Base-by-base conservation (phyloP, 1,139 yeast genomes). In the Magnusiomyces magnusii region DNA sequence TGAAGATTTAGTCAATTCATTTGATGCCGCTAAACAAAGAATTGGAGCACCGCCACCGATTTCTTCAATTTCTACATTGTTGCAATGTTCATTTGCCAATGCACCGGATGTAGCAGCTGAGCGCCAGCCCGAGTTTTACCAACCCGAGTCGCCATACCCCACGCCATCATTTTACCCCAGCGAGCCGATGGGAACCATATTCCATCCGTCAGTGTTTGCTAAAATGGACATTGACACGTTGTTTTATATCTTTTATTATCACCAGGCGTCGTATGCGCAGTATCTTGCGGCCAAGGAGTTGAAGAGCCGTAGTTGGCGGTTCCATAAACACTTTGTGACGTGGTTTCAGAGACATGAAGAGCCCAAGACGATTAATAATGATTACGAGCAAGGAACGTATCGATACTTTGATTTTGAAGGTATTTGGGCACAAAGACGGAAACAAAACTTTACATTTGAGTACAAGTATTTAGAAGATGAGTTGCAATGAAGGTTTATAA, bases 41-140 rank as follows among this genome's bases (percentile, higher is more conserved):
- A 68, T 80, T 10, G 70, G 71, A 15, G 71, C 74, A 27, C 89
- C 91, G 47, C 78, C 83, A 41, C 80, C 87, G 9, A 78, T 83
- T 60, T 78, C 79, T 23, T 75, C 81, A 7, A 84, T 87, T 51
- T 76, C 83, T 60, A 78, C 76, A 58, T 73, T 82, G 65, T 76
- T 92, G 65, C 96, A 91, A 70, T 80, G 81, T 1, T 91, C 97
- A 1, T 78, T 89, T 62, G 77, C 89, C 66, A 87, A 88, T 68
- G 90, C 97, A 71, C 99, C 99, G 0, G 98, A 93, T 72, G 80
- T 85, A 62, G 95, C 92, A 70, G 87, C 96, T 1, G 97, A 93
- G 67, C 84, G 82, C 64, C 97, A 98, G 34, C 53, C 56, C 27
- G 80, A 85, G 63, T 83, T 82, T 63, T 92, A 92, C 71, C 82